Base-by-base conservation (phyloP, 768 basidiomycete species). In the Crassisporium funariophilum region DNA sequence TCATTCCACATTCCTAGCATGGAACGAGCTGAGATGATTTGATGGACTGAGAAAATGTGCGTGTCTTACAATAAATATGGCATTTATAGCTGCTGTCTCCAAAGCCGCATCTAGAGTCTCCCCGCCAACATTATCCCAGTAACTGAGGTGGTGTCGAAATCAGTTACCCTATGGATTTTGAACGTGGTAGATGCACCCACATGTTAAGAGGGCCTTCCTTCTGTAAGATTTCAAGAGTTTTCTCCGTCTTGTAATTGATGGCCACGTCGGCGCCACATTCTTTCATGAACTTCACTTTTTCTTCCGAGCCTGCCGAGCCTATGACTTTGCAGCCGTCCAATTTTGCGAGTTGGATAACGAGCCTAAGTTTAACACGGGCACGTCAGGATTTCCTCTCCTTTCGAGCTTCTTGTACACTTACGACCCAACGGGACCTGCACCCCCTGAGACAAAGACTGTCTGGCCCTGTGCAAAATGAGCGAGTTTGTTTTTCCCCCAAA, bases 231-330 rank as follows among this genome's bases (percentile, higher is more conserved):
- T 82, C 76, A 0, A 55, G 56, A 0, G 77, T 79, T 38, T 66
- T 66, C 0, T 67, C 67, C 0, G 74, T 86, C 72, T 89, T 86
- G 65, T 86, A 88, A 63, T 88, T 86, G 70, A 87, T 87, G 0
- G 74, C 79, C 5, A 83, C 73, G 53, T 89, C 86, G 0, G 80
- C 79, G 0, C 85, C 86, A 13, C 85, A 52, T 1, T 72, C 71
- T 40, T 72, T 73, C 62, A 84, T 61, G 53, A 75, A 85, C 5
- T 69, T 62, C 3, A 89, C 83, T 63, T 91, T 88, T 33, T 84
- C 81, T 13, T 88, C 84, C 0, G 79, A 77, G 1, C 88, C 85
- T 0, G 84, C 82, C 0, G 82, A 84, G 0, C 80, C 84, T 37
- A 90, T 84, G 31, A 89, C 86, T 51, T 82, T 84, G 21, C 75